Evolutionary conservation across 2,329 filamentous ascomycete genomes (phyloP), one percentile per base, ranked within the genome.

Genomic region (Neonectria ditissima): DNA sequence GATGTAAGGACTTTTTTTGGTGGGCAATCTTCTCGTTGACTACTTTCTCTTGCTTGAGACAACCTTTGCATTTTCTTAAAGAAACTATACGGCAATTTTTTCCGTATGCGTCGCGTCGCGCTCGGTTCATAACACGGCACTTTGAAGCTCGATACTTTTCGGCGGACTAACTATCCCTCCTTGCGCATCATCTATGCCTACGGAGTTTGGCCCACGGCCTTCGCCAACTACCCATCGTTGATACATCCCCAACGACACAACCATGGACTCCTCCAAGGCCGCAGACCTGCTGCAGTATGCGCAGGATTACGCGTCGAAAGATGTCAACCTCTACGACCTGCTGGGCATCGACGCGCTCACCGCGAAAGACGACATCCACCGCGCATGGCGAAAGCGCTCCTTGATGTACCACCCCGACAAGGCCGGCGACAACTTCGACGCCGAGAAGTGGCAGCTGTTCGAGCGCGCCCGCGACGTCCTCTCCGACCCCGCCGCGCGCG

Each of bases 401-500:
- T 84, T 97, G n/a, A 93, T 93, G 74, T 93, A 94, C 82, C 95
- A 98, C 78, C 95, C 95, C 1, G 95, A 98, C 84, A 97, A 97
- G 81, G 90, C 94, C 59, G 87, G 90, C 67, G 88, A 87, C 55
- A 82, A 85, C 39, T 93, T 91, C 72, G 93, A 96, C 69, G 85
- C 92, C 48, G 89, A 90, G 59, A 92, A 92, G 74, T 98, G 97
- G 83, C 92, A 97, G 78, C 84, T 92, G 1, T 89, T 97, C 62
- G 92, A 94, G 74, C 91, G 92, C 65, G 94, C 93, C n/a, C 89
- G 93, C 75, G 93, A 97, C 79, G 87, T 97, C 2, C 87, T 98
- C 3, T 87, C 88, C 28, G 90, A 94, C 67, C 80, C 88, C 0
- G 86, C 85, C 14, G 86, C 93, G 39, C 92, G 93, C 63, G 86